A percentile compares a stretch with the other conserved stretches of the same genome.
Evolutionary conservation across 2,329 filamentous ascomycete species (phyloP).

Genomic region (Hypoxylon sp.): DNA sequence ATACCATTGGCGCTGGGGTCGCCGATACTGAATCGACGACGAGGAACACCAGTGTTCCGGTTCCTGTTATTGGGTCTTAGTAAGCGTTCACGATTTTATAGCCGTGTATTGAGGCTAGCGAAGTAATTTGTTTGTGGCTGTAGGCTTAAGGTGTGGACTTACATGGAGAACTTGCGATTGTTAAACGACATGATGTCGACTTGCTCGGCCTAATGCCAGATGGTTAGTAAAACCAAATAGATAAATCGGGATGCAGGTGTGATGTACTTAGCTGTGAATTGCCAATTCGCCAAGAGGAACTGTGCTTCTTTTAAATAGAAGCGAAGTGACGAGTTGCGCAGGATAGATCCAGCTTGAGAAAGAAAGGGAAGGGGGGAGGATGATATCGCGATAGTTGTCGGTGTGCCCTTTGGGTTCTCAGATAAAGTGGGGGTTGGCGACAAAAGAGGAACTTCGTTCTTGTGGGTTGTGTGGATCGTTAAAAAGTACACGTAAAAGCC

Average conservation of each 20-base stretch:
- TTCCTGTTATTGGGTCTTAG: constrained; percentile 58
- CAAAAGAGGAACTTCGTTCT: constrained; percentile 39
- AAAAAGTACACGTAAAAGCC: constrained; percentile 26
- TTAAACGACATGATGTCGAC: constrained; percentile 63
- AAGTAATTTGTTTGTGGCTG: constrained; percentile 2
- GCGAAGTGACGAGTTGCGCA: constrained; percentile 9
- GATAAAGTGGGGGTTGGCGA: constrained; percentile 31
- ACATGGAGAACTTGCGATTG: constrained; percentile 75
- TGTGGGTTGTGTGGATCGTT: constrained; percentile 36
- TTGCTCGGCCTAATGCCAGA: constrained; percentile 26
- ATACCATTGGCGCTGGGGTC: constrained; percentile 71
- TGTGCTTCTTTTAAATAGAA: constrained; percentile 21
- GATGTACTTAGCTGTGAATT: constrained; percentile 20
- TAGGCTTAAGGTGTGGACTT: constrained; percentile 37
- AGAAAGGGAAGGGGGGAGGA: constrained; percentile 27
- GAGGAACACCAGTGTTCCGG: constrained; percentile 74
- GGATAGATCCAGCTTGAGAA: constrained; percentile 29
- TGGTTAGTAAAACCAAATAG: constrained; percentile 16
- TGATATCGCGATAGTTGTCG: constrained; percentile 47
- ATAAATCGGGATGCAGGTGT: constrained; percentile 15
- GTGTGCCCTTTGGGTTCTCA: constrained; percentile 43
- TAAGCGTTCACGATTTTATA: constrained; percentile 16
- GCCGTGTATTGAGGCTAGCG: constrained; percentile 4
- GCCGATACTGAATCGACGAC: constrained; percentile 72
- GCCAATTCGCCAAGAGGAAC: constrained; percentile 27